Conservation (phyloP, 2,329 filamentous ascomycete species). For the Hypoxylon rubiginosum region DNA sequence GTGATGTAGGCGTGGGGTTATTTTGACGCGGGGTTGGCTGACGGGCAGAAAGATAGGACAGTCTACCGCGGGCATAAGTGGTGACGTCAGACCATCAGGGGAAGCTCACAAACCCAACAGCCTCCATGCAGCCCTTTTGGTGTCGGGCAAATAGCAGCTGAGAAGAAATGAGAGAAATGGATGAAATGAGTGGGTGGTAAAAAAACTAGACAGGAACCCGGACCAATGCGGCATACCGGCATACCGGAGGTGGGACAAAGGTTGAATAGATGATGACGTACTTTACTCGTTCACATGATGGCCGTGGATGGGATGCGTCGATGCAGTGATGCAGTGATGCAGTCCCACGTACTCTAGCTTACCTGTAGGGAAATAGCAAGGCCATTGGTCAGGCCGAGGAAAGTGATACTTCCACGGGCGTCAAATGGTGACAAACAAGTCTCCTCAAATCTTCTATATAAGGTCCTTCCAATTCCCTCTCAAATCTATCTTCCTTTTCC, state of each 20-base stretch:
- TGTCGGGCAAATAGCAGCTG: background rate
- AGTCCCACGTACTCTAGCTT: background rate
- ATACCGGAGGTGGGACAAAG: constrained; percentile 27
- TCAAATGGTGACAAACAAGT: constrained; percentile 30
- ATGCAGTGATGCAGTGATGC: too few species aligned
- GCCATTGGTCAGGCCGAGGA: background rate
- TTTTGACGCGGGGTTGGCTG: constrained; percentile 7
- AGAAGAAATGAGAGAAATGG: background rate
- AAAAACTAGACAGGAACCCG: constrained; percentile 11
- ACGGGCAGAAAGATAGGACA: background rate
- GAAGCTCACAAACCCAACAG: constrained; percentile 10
- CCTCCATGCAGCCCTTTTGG: constrained; percentile 21
- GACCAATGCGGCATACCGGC: constrained; percentile 7
- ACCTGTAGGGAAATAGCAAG: background rate
- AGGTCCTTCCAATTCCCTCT: constrained; percentile 22
- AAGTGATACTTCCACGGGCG: background rate
- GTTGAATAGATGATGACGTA: constrained; percentile 38
- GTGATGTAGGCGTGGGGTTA: background rate
- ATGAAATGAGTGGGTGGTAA: constrained; percentile 2
- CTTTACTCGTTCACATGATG: constrained; percentile 35
- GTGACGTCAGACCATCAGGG: constrained; percentile 39
- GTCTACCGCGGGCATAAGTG: constrained; percentile 19
- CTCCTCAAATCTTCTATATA: constrained; percentile 32
- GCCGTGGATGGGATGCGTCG: constrained; percentile 17
- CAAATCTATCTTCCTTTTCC: background rate